Evolutionary conservation across 148 eudicot species (phyloP).

Genomic region (Silene latifolia): DNA sequence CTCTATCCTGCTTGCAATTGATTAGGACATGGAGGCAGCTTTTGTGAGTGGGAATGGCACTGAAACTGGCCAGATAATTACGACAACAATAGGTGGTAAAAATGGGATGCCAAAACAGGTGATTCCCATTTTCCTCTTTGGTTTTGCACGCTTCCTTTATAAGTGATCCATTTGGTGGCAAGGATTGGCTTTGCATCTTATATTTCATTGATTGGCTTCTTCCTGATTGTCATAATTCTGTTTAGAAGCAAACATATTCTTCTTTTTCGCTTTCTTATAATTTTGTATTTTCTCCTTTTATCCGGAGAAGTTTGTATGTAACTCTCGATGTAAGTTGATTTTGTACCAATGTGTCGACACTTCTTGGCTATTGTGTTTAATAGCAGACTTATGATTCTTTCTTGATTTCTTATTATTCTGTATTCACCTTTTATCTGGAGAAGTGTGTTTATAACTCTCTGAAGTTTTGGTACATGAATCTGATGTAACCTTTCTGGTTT

Average conservation of each 20-base stretch:
- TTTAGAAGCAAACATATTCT: background rate
- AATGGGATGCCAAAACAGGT: conserved; percentile 86
- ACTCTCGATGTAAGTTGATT: background rate
- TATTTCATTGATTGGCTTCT: background rate
- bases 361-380: too few species aligned
- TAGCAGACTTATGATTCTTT: too few species aligned
- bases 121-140: background rate
- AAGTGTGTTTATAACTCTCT: too few species aligned
- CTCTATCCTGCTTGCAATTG: conserved; percentile 1
- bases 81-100: conserved; percentile 61
- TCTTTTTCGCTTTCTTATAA: background rate
- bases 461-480: too few species aligned
- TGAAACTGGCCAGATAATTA: conserved; percentile 81
- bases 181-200: background rate
- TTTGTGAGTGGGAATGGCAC: conserved; percentile 74
- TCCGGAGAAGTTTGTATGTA: background rate
- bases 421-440: too few species aligned
- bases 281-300: background rate
- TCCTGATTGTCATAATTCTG: background rate
- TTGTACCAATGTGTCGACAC: background rate
- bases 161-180: background rate
- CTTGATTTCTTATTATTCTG: too few species aligned
- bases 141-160: background rate
- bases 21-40: conserved; percentile 66
- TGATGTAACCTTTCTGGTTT: too few species aligned